Evolutionary conservation across 2,329 filamentous ascomycete species (phyloP), one percentile per base, ranked within the genome.

Genomic region (Myriosclerotinia duriaeana): DNA sequence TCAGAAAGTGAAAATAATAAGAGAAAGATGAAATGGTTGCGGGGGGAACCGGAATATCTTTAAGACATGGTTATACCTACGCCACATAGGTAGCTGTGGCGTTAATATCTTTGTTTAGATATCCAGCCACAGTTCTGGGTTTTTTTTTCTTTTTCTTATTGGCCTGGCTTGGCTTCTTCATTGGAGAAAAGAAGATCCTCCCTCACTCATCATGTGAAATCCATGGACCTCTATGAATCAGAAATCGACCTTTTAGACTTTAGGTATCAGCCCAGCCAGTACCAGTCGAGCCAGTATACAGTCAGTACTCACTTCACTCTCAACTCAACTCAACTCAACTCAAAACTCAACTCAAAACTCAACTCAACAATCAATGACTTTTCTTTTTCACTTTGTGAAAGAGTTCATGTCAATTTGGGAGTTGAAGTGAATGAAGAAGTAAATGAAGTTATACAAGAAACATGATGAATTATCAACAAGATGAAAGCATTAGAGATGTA

Each of bases 381-480:
- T 60, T 50, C 58, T 50, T 38, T 50, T 61, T 61, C 58, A 50
- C 44, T 14, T 26, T 2, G 58, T 50, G 58, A 20, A 61, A 38
- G 58, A 60, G 58, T 48, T 38, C 14, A 50, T 60, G 58, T 60
- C 58, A 60, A 60, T 50, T 38, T 17, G 4, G 20, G 6, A 17
- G 12, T 34, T 14, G 17, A 38, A 7, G 58, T 61, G 44, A 61
- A 50, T 61, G 44, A 50, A 26, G 26, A 26, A 26, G 26, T 26
- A 26, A 26, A 50, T 20, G 5, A 9, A 50, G 20, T 17, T 15
- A 36, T 8, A 12, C 38, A 40, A 40, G 3, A 50, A 36, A 6
- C 30, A 65, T 53, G 22, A 66, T 66, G 64, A 66, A 66, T 66
- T 17, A 50, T 38, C 55, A 66, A 58, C 64, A 66, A 15, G 46